phyloP scores from a whole-genome alignment of 192 early-diverging fungal genomes.

The Lobulomyces angularis region DNA sequence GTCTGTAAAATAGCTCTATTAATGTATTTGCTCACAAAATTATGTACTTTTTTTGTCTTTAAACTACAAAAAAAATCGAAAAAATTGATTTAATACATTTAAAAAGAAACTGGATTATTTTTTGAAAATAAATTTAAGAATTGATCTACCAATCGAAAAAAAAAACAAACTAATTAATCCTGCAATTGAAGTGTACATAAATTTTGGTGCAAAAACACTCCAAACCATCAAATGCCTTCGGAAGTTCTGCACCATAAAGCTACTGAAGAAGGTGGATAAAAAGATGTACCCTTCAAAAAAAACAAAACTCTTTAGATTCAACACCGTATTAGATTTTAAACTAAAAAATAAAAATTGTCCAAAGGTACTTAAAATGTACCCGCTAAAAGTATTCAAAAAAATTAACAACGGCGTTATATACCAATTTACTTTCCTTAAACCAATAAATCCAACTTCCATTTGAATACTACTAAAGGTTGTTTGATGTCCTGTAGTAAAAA shows the following conservation, averaged over 20 bases:
- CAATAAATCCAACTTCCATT: constrained; percentile 81
- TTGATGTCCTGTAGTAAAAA: constrained; percentile 90
- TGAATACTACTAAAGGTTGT: constrained; percentile 78
- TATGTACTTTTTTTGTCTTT: no score
- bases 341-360: constrained; percentile 12
- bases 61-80: no score
- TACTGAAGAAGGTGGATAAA: constrained; percentile 36
- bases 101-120: no score
- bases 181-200: constrained; percentile 32
- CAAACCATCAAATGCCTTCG: constrained; percentile 93
- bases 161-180: no score
- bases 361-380: constrained; percentile 20
- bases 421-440: constrained; percentile 59
- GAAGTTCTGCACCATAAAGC: constrained; percentile 57
- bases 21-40: no score
- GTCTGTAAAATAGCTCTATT: no score
- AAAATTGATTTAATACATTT: no score
- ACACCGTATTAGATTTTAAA: constrained; percentile 13
- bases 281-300: constrained; percentile 29
- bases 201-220: constrained; percentile 90
- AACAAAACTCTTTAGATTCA: constrained; percentile 30
- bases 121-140: no score
- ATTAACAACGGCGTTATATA: constrained; percentile 58
- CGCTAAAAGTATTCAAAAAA: constrained; percentile 61
- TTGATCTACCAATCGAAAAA: no score